These are phyloP conservation scores for Thamnidium elegans DNA, from an alignment of 192 early-diverging fungal species.

Conservation along the genomic window DNA sequence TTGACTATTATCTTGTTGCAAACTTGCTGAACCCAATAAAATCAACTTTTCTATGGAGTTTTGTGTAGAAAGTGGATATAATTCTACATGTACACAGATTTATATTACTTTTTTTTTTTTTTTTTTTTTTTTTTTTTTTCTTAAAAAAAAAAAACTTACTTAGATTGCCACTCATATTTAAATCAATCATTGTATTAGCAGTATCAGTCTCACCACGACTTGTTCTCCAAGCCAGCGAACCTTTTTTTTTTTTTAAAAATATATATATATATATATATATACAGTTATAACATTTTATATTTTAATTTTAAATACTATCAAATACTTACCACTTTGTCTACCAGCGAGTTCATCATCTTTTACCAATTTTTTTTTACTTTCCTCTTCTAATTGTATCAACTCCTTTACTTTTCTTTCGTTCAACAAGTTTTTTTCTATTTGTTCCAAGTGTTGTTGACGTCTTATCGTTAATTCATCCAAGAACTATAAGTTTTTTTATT, in stretches of 20 bases:
- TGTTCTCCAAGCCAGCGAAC: constrained; percentile 5
- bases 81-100: not conserved
- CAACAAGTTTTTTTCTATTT: not conserved
- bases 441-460: not conserved
- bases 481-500: not conserved
- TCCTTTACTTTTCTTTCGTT: constrained; percentile 19
- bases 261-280: too few species aligned
- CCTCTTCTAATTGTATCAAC: constrained; percentile 20
- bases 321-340: constrained; percentile 39
- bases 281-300: too few species aligned
- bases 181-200: not conserved
- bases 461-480: not conserved
- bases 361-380: not conserved
- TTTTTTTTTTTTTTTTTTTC: not conserved
- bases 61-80: not conserved
- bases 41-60: not conserved
- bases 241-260: too few species aligned
- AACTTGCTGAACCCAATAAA: not conserved
- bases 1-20: not conserved
- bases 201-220: not conserved
- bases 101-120: not conserved
- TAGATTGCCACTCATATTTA: not conserved
- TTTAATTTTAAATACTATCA: too few species aligned
- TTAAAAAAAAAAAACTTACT: not conserved
- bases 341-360: constrained; percentile 24